Evolutionary conservation across 192 early-diverging fungal genomes (phyloP), one percentile per base, ranked within the genome.

Genomic region (Lobosporangium transversale): DNA sequence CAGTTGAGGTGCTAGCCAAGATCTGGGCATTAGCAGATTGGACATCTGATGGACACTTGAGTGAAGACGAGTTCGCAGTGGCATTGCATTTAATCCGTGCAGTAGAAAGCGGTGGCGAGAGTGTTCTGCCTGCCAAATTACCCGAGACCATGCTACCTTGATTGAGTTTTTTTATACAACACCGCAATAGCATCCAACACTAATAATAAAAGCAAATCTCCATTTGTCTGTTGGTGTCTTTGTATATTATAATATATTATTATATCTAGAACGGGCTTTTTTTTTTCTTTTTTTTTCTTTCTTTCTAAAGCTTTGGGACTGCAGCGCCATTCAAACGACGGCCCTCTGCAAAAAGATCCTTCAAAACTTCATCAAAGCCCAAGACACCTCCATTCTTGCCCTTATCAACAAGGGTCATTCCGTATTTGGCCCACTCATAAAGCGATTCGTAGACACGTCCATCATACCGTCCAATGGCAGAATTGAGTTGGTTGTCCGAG

Each of bases 381-480:
- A 76, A 29, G 23, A 76, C 73, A 15, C 65, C 65, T 12, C 73
- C 73, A 0, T 76, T 49, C n/a, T 54, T 76, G 29, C 73, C 73
- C 53, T 76, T 66, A 26, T 61, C 62, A 27, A 31, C 30, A 31
- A 76, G 53, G 37, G 44, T 53, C 73, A 76, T 76, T 15, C 73
- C 73, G 23, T 76, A 76, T 30, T 81, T 81, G 11, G 85, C 85
- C 79, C 75, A 78, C 62, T 89, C 80, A 33, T 87, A 85, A 53
- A 89, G 90, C 53, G 87, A 80, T 63, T 89, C 90, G 73, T 92
- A 94, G 12, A 93, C 87, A 61, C 93, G 84, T 64, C 94, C 94
- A 64, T 94, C 93, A 69, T 87, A 90, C 53, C 92, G 85, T n/a
- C 94, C 94, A 17, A 96, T 80, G 6, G 94, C 93, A 58, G 92